Evolutionary conservation across 805 yeast species (phyloP).

Genomic region (Wickerhamiella musiphila): DNA sequence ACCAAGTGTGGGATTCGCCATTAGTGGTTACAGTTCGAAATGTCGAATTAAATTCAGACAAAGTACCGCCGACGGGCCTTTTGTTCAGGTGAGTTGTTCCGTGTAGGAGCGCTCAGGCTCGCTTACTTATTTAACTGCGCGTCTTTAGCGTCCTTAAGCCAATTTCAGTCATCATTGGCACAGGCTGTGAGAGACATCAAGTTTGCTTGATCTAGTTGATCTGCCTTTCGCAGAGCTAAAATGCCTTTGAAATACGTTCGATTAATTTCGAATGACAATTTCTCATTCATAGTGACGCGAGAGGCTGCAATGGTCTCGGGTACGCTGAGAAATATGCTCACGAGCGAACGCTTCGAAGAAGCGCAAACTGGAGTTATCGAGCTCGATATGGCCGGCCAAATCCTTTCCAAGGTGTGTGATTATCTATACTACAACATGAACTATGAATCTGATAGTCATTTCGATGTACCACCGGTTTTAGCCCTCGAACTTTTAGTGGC

Average conservation of each 20-base stretch:
- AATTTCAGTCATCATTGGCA: too few species aligned
- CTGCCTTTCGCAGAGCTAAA: too few species aligned
- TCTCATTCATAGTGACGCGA: constrained; percentile 39
- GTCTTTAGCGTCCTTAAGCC: too few species aligned
- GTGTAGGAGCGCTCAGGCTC: too few species aligned
- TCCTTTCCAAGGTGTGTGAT: constrained; percentile 68
- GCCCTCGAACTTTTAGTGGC: constrained; percentile 83
- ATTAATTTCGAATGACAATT: constrained; percentile 57
- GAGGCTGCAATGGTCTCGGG: constrained; percentile 68
- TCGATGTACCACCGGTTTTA: constrained; percentile 83
- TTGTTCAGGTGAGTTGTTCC: too few species aligned
- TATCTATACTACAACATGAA: constrained; percentile 62
- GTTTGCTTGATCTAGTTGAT: too few species aligned
- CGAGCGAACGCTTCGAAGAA: constrained; percentile 34
- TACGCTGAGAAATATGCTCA: constrained; percentile 38
- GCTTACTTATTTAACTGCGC: too few species aligned
- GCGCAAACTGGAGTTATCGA: constrained; percentile 36
- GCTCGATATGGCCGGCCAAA: constrained; percentile 44
- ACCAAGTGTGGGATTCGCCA: constrained; percentile 20
- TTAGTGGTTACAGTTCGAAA: too few species aligned
- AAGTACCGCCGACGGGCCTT: too few species aligned
- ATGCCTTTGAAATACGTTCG: constrained; percentile 32
- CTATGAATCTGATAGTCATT: constrained; percentile 32
- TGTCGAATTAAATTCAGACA: too few species aligned
- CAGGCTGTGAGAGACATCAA: too few species aligned